Evolutionary conservation across 2,329 filamentous ascomycete species (phyloP), one percentile per base, ranked within the genome.

Genomic region (Exophiala spinifera): DNA sequence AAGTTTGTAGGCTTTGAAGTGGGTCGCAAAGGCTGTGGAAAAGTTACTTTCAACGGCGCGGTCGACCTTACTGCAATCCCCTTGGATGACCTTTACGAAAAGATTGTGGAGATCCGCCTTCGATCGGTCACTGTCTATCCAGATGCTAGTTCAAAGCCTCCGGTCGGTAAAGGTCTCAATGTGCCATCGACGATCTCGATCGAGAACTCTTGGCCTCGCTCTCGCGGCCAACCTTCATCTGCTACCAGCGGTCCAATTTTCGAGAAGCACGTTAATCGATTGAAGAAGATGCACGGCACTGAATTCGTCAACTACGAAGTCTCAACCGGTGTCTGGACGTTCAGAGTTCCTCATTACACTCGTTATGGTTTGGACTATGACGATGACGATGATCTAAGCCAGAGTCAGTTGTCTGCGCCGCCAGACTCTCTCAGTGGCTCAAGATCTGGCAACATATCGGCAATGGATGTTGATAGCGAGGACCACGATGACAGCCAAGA

Each of bases 261-360:
- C 60, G 81, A 86, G 34, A 95, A 91, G 72, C 94, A 99, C 70
- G 74, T 96, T 52, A 83, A 87, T 57, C 86, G 89, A 50, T 82
- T 99, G 20, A 88, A 85, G 76, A 83, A 81, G 55, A 90, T 96
- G 34, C 75, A 77, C 7, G 86, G 89, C 68, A 97, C 94, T 0
- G 83, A 84, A 3, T 97, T 96, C 65, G 78, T 91, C 64, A 79
- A 80, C 64, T 99, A 96, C 70, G 82, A 95, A 60, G 77, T 79
- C 53, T 79, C 89, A 1, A 91, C 85, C 49, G 94, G 92, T 49
- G 81, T 88, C 44, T 99, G 95, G 95, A 82, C 83, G 13, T 99
- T 99, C 75, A 84, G 79, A 8, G 94, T 99, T n/a, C 85, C 92
- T 66, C 94, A 99, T 71, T 99, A 95, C 70, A 97, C 92, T 1